phyloP scores from a whole-genome alignment of 768 basidiomycete species.

The Leccinum barrowsii region DNA sequence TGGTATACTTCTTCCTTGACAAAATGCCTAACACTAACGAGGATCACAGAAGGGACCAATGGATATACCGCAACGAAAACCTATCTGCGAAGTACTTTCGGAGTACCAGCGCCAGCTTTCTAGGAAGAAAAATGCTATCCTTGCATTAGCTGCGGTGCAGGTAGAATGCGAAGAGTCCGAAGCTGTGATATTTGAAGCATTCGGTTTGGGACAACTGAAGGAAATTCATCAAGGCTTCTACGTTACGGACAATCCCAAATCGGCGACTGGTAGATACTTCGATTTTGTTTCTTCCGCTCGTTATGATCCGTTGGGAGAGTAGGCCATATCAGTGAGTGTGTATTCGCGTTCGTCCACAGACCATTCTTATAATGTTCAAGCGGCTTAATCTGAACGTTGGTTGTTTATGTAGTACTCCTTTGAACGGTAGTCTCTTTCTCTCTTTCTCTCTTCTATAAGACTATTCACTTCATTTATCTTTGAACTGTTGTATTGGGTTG shows the following conservation, averaged over 20 bases:
- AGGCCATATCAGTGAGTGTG: neutral
- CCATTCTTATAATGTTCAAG: neutral
- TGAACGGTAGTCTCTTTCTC: no score
- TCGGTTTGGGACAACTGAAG: neutral
- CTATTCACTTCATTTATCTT: no score
- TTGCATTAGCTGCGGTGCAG: neutral
- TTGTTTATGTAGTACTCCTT: no score
- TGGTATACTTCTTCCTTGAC: neutral
- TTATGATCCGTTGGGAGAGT: neutral
- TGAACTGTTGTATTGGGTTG: no score
- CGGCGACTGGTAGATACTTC: neutral
- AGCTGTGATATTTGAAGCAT: neutral
- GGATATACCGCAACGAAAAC: neutral
- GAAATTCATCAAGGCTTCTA: neutral
- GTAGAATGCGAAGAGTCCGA: neutral
- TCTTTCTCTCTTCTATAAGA: no score
- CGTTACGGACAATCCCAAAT: neutral
- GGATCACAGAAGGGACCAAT: neutral
- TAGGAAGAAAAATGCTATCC: neutral
- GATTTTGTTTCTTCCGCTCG: neutral
- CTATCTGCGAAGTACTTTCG: neutral
- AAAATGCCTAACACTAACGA: neutral
- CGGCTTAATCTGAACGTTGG: neutral
- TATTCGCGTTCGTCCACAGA: neutral
- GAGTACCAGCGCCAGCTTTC: neutral